A percentile compares a stretch with the other conserved stretches of the same genome.
Evolutionary conservation across 345 rosid genomes (phyloP).

Genomic region (Gossypium stocksii): DNA sequence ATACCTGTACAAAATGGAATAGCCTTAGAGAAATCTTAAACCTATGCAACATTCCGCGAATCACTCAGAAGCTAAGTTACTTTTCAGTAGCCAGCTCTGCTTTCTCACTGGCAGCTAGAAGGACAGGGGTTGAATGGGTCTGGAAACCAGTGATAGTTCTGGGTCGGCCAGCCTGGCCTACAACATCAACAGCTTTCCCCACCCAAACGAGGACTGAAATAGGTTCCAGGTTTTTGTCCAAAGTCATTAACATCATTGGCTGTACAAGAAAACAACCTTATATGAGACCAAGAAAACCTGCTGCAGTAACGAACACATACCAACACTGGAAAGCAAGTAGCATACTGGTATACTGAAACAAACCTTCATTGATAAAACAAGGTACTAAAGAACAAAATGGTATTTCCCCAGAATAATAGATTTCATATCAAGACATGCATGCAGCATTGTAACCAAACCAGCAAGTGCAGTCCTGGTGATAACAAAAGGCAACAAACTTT

Average conservation of each 20-base stretch:
- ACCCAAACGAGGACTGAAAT: constrained; percentile 82
- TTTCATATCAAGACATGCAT: constrained; percentile 89
- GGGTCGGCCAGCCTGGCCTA: constrained; percentile 95
- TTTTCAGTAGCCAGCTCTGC: constrained; percentile 95
- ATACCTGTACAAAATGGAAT: constrained; percentile 42
- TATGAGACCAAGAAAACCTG: neutral
- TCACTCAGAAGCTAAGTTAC: constrained; percentile 31
- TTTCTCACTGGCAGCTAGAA: constrained; percentile 89
- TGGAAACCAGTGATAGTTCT: constrained; percentile 96
- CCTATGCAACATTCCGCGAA: neutral
- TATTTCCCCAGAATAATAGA: constrained; percentile 78
- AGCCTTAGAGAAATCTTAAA: neutral
- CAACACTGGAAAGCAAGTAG: neutral
- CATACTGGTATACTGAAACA: constrained; percentile 3
- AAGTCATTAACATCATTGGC: constrained; percentile 94
- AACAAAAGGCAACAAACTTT: neutral
- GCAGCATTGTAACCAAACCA: constrained; percentile 72
- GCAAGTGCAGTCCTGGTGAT: constrained; percentile 74
- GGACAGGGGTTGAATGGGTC: constrained; percentile 93
- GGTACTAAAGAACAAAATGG: constrained; percentile 84
- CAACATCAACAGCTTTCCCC: constrained; percentile 97
- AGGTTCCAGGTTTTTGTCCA: constrained; percentile 80
- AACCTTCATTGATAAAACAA: constrained; percentile 96
- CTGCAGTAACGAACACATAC: neutral
- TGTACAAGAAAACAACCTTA: constrained; percentile 24